Percentiles rank a stretch among this genome's conserved stretches.
Evolutionary conservation across 139 green algal species (phyloP).

Genomic region (Mychonastes homosphaera): DNA sequence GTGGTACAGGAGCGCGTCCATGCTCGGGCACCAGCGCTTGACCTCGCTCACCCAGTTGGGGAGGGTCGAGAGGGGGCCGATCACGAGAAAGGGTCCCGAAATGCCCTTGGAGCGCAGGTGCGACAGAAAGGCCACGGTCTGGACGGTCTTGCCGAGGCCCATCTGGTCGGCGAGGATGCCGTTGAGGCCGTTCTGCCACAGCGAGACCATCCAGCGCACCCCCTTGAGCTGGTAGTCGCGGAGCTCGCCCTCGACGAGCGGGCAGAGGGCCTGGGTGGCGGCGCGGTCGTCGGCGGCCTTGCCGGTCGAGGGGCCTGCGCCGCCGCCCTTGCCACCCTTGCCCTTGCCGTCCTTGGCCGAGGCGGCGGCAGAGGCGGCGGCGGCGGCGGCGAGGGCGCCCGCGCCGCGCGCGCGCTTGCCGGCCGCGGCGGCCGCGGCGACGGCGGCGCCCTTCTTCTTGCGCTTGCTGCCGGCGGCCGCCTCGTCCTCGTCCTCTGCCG

Average conservation of each 20-base stretch:
- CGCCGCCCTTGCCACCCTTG: slow-evolving; percentile 11
- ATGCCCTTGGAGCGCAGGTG: slow-evolving; percentile 68
- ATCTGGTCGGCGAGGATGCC: slow-evolving; percentile 94
- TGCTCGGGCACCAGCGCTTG: slow-evolving; percentile 67
- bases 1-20: slow-evolving; percentile 88
- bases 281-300: slow-evolving; percentile 17
- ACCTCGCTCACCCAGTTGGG: slow-evolving; percentile 92
- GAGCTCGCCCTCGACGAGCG: slow-evolving; percentile 65
- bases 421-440: not conserved
- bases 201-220: slow-evolving; percentile 80
- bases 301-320: slow-evolving; percentile 8
- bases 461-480: slow-evolving; percentile 1
- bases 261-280: slow-evolving; percentile 52
- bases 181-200: slow-evolving; percentile 88
- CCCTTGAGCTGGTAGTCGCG: slow-evolving; percentile 86
- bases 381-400: no score
- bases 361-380: no score
- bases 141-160: slow-evolving; percentile 93
- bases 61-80: slow-evolving; percentile 86
- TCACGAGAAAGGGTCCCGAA: slow-evolving; percentile 69
- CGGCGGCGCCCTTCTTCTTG: not conserved
- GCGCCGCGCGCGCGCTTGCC: slow-evolving; percentile 11
- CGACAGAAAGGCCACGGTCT: slow-evolving; percentile 90
- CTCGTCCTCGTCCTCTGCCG: not conserved
- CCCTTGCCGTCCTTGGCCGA: slow-evolving; percentile 14